Evolutionary conservation across 2,329 filamentous ascomycete species (phyloP).

Genomic region (Aspergillus tubingensis): DNA sequence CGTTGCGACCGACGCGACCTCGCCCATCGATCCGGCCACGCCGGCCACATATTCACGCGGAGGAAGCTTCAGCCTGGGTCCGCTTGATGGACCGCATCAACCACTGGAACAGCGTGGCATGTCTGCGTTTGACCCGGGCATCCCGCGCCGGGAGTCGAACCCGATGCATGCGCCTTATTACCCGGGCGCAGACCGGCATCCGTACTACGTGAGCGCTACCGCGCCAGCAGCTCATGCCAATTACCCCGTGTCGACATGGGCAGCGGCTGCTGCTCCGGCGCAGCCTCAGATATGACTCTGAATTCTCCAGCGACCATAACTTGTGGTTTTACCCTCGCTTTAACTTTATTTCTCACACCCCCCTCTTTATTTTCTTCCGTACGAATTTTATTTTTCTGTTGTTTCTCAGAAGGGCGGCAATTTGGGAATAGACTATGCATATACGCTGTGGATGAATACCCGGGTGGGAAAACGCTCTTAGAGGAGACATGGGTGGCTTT

Average conservation of each 20-base stretch:
- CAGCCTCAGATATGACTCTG: slow-evolving; percentile 40
- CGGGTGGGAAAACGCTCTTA: slow-evolving; percentile 24
- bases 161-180: slow-evolving; percentile 39
- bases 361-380: slow-evolving; percentile 11
- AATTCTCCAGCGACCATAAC: neutral
- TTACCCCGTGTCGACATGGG: slow-evolving; percentile 41
- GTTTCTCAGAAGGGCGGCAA: slow-evolving; percentile 23
- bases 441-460: slow-evolving; percentile 23
- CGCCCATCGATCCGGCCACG: slow-evolving; percentile 41
- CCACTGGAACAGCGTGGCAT: slow-evolving; percentile 37
- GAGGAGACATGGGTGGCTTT: slow-evolving; percentile 25
- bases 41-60: slow-evolving; percentile 39
- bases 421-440: slow-evolving; percentile 28
- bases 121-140: slow-evolving; percentile 33
- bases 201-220: slow-evolving; percentile 36
- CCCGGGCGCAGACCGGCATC: slow-evolving; percentile 32
- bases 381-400: slow-evolving; percentile 15
- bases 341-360: slow-evolving; percentile 14
- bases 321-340: slow-evolving; percentile 16
- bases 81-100: slow-evolving; percentile 33
- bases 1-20: slow-evolving; percentile 40
- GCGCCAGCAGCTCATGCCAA: slow-evolving; percentile 32
- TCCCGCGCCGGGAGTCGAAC: slow-evolving; percentile 41
- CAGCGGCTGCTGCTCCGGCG: slow-evolving; percentile 39
- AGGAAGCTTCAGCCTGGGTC: slow-evolving; percentile 39